Conservation (phyloP, 257 asterid species). For the Lantana camara region DNA sequence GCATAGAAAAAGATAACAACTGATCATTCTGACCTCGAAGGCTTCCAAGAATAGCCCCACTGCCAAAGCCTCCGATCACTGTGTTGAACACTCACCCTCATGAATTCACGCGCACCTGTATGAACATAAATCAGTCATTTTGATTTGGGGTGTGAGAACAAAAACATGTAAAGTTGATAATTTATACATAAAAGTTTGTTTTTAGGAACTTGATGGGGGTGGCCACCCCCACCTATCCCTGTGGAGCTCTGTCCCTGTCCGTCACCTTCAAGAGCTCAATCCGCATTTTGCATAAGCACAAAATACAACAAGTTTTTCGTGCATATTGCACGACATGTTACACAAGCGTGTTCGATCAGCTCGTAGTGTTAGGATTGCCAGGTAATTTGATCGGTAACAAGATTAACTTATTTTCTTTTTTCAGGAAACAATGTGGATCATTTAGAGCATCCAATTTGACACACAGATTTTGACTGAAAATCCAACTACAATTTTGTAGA, state of each 20-base stretch:
- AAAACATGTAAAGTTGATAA: no score
- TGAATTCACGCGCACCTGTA: conserved; percentile 91
- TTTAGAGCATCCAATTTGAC: conserved; percentile 8
- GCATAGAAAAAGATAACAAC: neutral
- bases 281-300: neutral
- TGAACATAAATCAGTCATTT: no score
- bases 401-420: neutral
- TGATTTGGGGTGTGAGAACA: no score
- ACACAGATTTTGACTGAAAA: no score
- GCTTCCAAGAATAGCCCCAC: conserved; percentile 94
- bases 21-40: conserved; percentile 67
- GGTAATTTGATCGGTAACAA: no score
- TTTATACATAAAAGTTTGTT: no score
- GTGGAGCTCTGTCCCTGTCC: no score
- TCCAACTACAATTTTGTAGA: conserved; percentile 1
- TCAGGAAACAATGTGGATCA: conserved; percentile 5
- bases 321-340: no score
- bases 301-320: neutral
- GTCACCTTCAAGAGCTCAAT: conserved; percentile 32
- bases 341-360: no score
- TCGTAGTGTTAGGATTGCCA: no score
- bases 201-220: no score
- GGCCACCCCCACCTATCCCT: no score
- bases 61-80: conserved; percentile 78
- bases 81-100: conserved; percentile 78